Evolutionary conservation across 306 rosid genomes (phyloP).

Genomic region (Inga leiocalycina): DNA sequence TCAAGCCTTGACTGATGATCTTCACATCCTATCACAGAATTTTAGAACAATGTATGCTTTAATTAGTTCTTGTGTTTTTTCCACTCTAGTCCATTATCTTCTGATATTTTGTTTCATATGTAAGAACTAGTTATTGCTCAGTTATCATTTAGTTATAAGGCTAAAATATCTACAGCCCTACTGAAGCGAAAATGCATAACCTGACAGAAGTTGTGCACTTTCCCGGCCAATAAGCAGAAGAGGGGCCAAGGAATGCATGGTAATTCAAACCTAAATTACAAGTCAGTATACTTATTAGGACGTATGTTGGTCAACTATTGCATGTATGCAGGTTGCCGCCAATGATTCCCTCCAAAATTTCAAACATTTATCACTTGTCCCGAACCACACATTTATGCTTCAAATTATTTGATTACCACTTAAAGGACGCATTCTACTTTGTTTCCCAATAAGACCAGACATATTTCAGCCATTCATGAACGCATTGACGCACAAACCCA

Average conservation of each 20-base stretch:
- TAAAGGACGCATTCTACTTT: constrained; percentile 18
- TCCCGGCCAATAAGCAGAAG: neutral
- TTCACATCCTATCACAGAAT: no score
- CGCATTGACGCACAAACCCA: constrained; percentile 33
- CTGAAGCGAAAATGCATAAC: constrained; percentile 15
- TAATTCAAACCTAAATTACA: neutral
- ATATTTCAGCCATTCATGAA: constrained; percentile 34
- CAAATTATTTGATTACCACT: constrained; percentile 29
- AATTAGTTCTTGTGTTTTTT: no score
- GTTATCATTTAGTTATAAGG: neutral
- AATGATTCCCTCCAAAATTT: constrained; percentile 35
- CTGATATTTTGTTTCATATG: no score
- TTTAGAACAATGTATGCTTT: no score
- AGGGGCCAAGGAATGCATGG: neutral
- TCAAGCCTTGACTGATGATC: no score
- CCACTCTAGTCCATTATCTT: no score
- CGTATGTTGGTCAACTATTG: constrained; percentile 30
- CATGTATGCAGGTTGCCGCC: constrained; percentile 42
- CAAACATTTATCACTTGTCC: constrained; percentile 12
- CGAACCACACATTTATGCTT: constrained; percentile 3
- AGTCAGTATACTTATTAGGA: constrained; percentile 3
- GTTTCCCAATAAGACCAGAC: constrained; percentile 31
- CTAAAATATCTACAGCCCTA: neutral
- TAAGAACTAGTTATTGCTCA: no score
- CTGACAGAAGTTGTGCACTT: constrained; percentile 6